These are phyloP conservation scores for Colletotrichum agaves DNA, from an alignment of 2,329 filamentous ascomycete species.

Conservation along the genomic window DNA sequence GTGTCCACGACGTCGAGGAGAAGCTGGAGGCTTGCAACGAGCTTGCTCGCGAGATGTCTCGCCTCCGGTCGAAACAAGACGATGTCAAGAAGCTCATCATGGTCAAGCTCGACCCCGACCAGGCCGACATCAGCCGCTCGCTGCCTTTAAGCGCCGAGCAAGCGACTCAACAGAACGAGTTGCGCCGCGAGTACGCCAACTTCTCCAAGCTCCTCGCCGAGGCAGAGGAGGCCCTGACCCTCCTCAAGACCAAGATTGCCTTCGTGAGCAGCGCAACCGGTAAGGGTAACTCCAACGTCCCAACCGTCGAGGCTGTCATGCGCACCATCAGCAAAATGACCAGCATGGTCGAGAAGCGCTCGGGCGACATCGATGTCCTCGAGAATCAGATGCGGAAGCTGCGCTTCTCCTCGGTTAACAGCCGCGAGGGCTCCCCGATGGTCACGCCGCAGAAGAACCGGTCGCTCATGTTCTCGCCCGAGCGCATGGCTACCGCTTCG, in stretches of 20 bases:
- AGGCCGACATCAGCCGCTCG: constrained; percentile 70
- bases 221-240: constrained; percentile 80
- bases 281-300: constrained; percentile 63
- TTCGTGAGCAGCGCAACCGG: constrained; percentile 62
- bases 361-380: constrained; percentile 88
- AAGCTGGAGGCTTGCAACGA: constrained; percentile 77
- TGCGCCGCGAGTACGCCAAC: constrained; percentile 78
- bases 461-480: constrained; percentile 54
- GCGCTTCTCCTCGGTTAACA: constrained; percentile 57
- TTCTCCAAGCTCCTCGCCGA: constrained; percentile 81
- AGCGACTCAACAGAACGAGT: constrained; percentile 82
- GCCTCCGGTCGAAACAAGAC: constrained; percentile 78
- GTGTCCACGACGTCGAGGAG: constrained; percentile 73
- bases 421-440: constrained; percentile 56
- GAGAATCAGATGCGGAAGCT: constrained; percentile 87
- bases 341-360: constrained; percentile 88
- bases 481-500: constrained; percentile 50
- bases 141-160: constrained; percentile 88
- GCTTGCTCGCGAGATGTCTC: constrained; percentile 75
- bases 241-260: constrained; percentile 83
- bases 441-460: constrained; percentile 51
- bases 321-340: constrained; percentile 95
- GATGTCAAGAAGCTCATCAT: constrained; percentile 83
- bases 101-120: constrained; percentile 74
- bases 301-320: constrained; percentile 91